Conservation (phyloP, 768 basidiomycete species). For the Naganishia randhawae region DNA sequence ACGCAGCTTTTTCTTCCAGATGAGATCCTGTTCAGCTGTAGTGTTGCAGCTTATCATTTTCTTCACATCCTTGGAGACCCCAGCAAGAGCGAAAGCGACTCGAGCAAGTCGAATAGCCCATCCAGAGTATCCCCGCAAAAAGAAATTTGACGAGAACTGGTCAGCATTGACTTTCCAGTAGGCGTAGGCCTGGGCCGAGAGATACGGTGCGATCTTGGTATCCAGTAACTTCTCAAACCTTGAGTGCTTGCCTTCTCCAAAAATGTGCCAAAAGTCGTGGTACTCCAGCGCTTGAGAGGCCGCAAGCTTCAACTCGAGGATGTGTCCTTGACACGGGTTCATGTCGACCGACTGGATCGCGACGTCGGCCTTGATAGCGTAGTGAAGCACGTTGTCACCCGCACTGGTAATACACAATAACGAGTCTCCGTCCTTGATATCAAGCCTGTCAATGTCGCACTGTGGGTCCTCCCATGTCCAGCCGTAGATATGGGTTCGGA, state of each 20-base stretch:
- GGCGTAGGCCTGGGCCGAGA: conserved; percentile 64
- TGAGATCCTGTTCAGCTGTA: conserved; percentile 59
- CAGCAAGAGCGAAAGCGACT: conserved; percentile 61
- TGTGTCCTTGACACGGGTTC: conserved; percentile 73
- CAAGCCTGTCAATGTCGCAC: conserved; percentile 65
- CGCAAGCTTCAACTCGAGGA: conserved; percentile 74
- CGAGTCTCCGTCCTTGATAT: conserved; percentile 61
- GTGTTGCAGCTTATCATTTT: conserved; percentile 60
- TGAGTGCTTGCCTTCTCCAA: conserved; percentile 63
- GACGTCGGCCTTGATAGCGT: conserved; percentile 65
- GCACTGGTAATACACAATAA: conserved; percentile 73
- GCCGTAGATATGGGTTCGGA: conserved; percentile 51
- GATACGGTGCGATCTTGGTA: conserved; percentile 61
- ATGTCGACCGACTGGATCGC: conserved; percentile 70
- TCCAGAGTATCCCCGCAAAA: conserved; percentile 65
- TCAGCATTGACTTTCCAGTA: conserved; percentile 67
- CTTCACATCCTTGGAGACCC: conserved; percentile 60
- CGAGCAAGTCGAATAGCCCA: conserved; percentile 64
- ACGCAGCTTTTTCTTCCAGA: conserved; percentile 62
- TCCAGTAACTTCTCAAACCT: conserved; percentile 63
- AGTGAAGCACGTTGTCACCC: conserved; percentile 75
- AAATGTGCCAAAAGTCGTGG: conserved; percentile 63
- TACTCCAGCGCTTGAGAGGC: conserved; percentile 60
- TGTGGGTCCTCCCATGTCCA: conserved; percentile 65
- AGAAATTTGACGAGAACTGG: conserved; percentile 59